phyloP scores from a whole-genome alignment of 805 yeast species.

The Candida incommunis region DNA sequence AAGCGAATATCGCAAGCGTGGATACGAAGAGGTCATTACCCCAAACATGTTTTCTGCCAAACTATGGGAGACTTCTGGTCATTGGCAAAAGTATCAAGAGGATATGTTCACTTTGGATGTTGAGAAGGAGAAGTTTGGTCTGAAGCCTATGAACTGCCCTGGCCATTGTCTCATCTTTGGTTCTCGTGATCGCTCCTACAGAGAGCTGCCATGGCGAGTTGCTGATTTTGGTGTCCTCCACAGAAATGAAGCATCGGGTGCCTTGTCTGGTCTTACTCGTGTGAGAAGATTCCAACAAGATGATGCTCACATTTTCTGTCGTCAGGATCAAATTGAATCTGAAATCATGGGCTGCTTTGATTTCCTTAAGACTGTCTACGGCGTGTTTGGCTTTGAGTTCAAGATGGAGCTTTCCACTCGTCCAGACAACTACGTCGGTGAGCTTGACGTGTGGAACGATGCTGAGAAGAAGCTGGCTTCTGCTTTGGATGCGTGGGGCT shows the following conservation, averaged over 20 bases:
- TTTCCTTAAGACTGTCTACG: slow-evolving; percentile 73
- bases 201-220: slow-evolving; percentile 97
- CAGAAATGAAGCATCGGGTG: slow-evolving; percentile 94
- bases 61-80: slow-evolving; percentile 98
- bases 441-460: slow-evolving; percentile 79
- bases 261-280: slow-evolving; percentile 86
- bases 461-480: slow-evolving; percentile 79
- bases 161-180: slow-evolving; percentile 93
- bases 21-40: slow-evolving; percentile 95
- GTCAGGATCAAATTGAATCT: slow-evolving; percentile 72
- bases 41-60: slow-evolving; percentile 98
- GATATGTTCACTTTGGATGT: slow-evolving; percentile 95
- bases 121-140: slow-evolving; percentile 88
- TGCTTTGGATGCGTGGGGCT: slow-evolving; percentile 76
- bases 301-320: slow-evolving; percentile 97
- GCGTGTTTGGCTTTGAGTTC: slow-evolving; percentile 87
- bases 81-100: slow-evolving; percentile 95
- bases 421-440: slow-evolving; percentile 95
- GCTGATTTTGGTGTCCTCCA: slow-evolving; percentile 97
- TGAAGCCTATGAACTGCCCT: slow-evolving; percentile 95
- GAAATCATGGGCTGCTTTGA: slow-evolving; percentile 80
- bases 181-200: slow-evolving; percentile 84
- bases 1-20: slow-evolving; percentile 79
- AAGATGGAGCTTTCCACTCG: slow-evolving; percentile 95
- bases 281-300: slow-evolving; percentile 99